Evolutionary conservation across 257 asterid species (phyloP).

Genomic region (Forsythia suspensa): DNA sequence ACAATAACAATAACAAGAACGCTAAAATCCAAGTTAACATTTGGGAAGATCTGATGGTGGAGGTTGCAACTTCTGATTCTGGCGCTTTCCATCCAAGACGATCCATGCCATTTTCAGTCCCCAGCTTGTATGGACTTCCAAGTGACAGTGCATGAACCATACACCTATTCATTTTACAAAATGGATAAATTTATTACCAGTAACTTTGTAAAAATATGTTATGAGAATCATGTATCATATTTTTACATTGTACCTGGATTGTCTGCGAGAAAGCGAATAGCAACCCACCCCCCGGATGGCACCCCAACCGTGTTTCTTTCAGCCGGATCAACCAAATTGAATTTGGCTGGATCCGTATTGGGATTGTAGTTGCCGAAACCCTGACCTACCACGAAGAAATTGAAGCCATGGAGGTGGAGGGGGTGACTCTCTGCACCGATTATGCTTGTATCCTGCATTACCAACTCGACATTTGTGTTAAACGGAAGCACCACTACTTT

Average conservation of each 20-base stretch:
- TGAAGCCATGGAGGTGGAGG: slow-evolving; percentile 67
- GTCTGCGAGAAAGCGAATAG: slow-evolving; percentile 59
- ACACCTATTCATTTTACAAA: slow-evolving; percentile 38
- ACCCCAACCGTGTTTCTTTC: slow-evolving; percentile 68
- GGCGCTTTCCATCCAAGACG: slow-evolving; percentile 54
- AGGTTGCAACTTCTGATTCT: slow-evolving; percentile 61
- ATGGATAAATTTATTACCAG: not conserved
- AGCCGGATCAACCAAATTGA: slow-evolving; percentile 60
- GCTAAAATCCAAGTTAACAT: slow-evolving; percentile 37
- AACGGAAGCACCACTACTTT: slow-evolving; percentile 45
- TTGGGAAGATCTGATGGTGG: slow-evolving; percentile 77
- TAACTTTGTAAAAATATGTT: not conserved
- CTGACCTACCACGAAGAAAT: slow-evolving; percentile 60
- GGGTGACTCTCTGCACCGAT: slow-evolving; percentile 65
- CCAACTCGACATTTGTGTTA: slow-evolving; percentile 52
- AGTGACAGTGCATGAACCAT: slow-evolving; percentile 77
- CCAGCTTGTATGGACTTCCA: slow-evolving; percentile 80
- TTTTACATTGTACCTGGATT: slow-evolving; percentile 57
- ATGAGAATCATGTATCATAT: not conserved
- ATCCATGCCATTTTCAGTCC: slow-evolving; percentile 77
- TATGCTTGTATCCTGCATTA: slow-evolving; percentile 68
- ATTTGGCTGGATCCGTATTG: slow-evolving; percentile 44
- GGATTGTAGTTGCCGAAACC: slow-evolving; percentile 62
- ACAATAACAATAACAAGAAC: not conserved
- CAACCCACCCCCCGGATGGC: slow-evolving; percentile 72